These are phyloP conservation scores for Extremus antarcticus DNA, from an alignment of 495 filamentous ascomycete species.

Conservation along the genomic window DNA sequence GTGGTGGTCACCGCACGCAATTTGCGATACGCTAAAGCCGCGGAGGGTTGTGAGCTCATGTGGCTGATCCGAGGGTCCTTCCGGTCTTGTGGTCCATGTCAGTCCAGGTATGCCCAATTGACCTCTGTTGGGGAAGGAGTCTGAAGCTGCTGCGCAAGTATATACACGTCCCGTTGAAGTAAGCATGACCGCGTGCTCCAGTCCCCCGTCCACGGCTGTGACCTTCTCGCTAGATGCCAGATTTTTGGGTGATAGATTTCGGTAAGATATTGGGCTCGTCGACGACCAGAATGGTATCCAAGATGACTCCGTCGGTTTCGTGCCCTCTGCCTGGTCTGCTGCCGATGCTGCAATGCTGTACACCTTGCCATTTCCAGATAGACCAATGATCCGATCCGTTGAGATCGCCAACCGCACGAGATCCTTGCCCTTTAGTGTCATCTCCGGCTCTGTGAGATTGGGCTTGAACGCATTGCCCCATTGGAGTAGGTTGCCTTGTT, in stretches of 20 bases:
- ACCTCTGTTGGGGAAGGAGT: slow-evolving; percentile 66
- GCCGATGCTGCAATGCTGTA: slow-evolving; percentile 77
- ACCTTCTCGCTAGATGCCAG: slow-evolving; percentile 67
- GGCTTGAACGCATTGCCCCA: slow-evolving; percentile 74
- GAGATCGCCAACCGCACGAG: slow-evolving; percentile 62
- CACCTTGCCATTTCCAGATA: slow-evolving; percentile 65
- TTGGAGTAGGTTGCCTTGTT: slow-evolving; percentile 81
- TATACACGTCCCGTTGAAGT: slow-evolving; percentile 82
- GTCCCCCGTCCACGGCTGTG: slow-evolving; percentile 57
- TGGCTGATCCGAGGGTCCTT: slow-evolving; percentile 65
- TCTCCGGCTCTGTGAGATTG: slow-evolving; percentile 44
- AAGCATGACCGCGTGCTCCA: slow-evolving; percentile 75
- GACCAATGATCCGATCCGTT: slow-evolving; percentile 68
- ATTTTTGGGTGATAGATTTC: slow-evolving; percentile 52
- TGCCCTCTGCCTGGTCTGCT: slow-evolving; percentile 51
- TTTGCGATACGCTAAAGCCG: slow-evolving; percentile 52
- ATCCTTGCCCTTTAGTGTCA: slow-evolving; percentile 73
- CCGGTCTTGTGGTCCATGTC: slow-evolving; percentile 65
- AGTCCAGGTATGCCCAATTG: slow-evolving; percentile 80
- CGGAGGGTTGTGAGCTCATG: slow-evolving; percentile 62
- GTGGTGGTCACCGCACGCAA: slow-evolving; percentile 82
- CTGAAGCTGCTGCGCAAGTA: slow-evolving; percentile 65
- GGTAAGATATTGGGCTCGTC: slow-evolving; percentile 54
- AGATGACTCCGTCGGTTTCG: slow-evolving; percentile 50
- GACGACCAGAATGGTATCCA: slow-evolving; percentile 69